These are phyloP conservation scores for Dipteronia dyeriana DNA, from an alignment of 345 rosid species.

Conservation along the genomic window DNA sequence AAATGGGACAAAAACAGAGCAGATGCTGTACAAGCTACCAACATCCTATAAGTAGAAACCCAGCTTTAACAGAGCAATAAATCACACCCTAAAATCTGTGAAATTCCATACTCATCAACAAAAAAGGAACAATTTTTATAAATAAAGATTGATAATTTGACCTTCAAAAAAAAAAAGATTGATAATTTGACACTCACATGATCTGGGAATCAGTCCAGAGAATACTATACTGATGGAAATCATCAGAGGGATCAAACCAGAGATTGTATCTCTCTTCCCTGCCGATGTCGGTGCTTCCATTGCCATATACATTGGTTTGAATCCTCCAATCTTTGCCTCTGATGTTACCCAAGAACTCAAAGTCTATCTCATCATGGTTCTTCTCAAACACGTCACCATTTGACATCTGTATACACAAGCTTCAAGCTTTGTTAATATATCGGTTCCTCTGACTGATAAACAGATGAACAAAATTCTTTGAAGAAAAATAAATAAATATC, in stretches of 20 bases:
- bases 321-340: constrained; percentile 99
- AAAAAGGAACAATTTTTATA: background rate
- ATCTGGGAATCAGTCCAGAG: constrained; percentile 93
- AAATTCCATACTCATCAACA: background rate
- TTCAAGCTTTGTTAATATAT: background rate
- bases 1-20: constrained; percentile 28
- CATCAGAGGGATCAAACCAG: constrained; percentile 98
- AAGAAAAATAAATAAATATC: background rate
- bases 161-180: background rate
- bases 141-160: background rate
- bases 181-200: constrained; percentile 52
- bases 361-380: constrained; percentile 98
- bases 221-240: constrained; percentile 86
- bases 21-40: constrained; percentile 8
- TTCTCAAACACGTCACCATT: constrained; percentile 91
- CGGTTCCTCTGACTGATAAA: background rate
- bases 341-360: constrained; percentile 95
- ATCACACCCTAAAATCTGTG: constrained; percentile 25
- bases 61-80: constrained; percentile 19
- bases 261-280: constrained; percentile 95
- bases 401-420: constrained; percentile 64
- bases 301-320: constrained; percentile 93
- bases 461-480: background rate
- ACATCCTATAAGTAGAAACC: constrained; percentile 27
- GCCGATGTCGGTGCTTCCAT: constrained; percentile 87